These are phyloP conservation scores for Venturiaceae sp. DNA, from an alignment of 2,329 filamentous ascomycete genomes.

Conservation along the genomic window DNA sequence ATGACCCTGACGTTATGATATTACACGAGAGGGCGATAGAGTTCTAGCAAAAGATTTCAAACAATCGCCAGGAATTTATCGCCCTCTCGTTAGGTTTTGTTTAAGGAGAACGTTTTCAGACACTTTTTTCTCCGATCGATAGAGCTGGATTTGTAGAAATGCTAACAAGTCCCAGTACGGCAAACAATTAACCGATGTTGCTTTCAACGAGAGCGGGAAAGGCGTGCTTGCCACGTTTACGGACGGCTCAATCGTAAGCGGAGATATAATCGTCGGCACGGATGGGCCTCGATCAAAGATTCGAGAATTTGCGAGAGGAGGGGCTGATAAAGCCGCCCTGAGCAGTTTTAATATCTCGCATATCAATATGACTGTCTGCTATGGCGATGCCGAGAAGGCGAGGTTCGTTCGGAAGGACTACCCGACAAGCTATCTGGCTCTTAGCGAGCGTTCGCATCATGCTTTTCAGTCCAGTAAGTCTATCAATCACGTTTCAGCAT, in stretches of 20 bases:
- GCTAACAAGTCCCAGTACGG: background rate
- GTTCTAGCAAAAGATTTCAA: no score
- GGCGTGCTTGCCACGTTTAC: constrained; percentile 21
- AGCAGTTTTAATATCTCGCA: constrained; percentile 13
- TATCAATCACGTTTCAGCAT: constrained; percentile 15
- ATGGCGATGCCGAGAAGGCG: constrained; percentile 10
- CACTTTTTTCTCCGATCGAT: no score
- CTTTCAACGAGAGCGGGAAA: background rate
- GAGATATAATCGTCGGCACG: constrained; percentile 23
- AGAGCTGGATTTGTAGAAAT: no score
- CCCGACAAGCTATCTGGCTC: constrained; percentile 20
- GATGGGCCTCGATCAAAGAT: constrained; percentile 18
- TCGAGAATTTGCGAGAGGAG: constrained; percentile 11
- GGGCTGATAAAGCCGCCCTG: constrained; percentile 10
- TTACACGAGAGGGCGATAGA: no score
- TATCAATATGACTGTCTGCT: constrained; percentile 13
- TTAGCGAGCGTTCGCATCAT: constrained; percentile 19
- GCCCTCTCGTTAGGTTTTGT: no score
- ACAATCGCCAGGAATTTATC: no score
- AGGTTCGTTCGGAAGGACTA: constrained; percentile 14
- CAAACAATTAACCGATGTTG: background rate
- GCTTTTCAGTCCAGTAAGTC: constrained; percentile 7
- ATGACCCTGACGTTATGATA: no score
- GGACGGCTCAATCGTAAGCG: constrained; percentile 20
- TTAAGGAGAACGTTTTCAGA: no score